Conservation (phyloP, 2,329 filamentous ascomycete genomes). For the Hymenoscyphus fraxineus region DNA sequence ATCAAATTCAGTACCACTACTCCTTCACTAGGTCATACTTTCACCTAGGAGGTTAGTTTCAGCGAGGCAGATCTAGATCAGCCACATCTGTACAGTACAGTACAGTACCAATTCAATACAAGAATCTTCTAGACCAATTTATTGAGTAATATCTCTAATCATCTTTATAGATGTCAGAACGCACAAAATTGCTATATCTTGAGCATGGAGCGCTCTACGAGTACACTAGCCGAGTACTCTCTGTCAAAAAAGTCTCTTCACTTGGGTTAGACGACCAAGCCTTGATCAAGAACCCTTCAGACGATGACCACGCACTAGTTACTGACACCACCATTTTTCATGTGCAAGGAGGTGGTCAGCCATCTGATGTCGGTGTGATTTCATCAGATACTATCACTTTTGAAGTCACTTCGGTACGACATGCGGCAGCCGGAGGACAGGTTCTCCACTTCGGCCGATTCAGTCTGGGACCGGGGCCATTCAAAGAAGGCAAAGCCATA, state of each 20-base stretch:
- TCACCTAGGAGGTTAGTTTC: too few species aligned
- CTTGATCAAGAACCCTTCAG: slow-evolving; percentile 55
- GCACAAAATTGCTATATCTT: slow-evolving; percentile 7
- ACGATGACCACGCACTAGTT: slow-evolving; percentile 53
- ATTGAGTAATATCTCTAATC: neutral
- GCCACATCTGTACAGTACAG: neutral
- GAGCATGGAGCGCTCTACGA: slow-evolving; percentile 15
- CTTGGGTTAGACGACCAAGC: slow-evolving; percentile 26
- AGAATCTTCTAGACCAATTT: neutral
- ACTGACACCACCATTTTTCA: slow-evolving; percentile 70
- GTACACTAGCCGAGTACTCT: slow-evolving; percentile 15
- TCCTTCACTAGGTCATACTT: neutral
- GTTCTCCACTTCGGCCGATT: slow-evolving; percentile 67
- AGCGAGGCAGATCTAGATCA: neutral
- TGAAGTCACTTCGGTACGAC: slow-evolving; percentile 54
- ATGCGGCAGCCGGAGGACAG: slow-evolving; percentile 45
- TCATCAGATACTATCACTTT: slow-evolving; percentile 38
- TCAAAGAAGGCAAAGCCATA: slow-evolving; percentile 43
- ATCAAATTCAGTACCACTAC: neutral
- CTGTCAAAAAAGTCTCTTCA: slow-evolving; percentile 19
- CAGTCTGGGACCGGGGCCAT: slow-evolving; percentile 26
- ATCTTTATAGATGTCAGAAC: slow-evolving; percentile 1
- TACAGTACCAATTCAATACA: neutral
- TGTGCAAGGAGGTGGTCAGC: slow-evolving; percentile 71
- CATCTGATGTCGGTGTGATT: slow-evolving; percentile 62